Conservation (phyloP, 2,329 filamentous ascomycete genomes). For the Dothiorella sarmentorum region DNA sequence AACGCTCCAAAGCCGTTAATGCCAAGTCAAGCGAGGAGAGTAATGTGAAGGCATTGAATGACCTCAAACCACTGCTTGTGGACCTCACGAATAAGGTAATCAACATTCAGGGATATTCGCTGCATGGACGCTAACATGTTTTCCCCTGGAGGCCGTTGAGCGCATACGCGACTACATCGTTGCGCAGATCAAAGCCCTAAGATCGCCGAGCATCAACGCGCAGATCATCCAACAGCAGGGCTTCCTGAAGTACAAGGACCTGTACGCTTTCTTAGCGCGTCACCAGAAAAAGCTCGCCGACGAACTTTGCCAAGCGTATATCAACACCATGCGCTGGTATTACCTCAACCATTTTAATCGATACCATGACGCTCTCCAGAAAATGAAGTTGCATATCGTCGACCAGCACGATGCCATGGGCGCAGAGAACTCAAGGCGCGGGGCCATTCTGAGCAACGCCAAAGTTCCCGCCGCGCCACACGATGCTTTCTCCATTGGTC, state of each 20-base stretch:
- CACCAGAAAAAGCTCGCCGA: slow-evolving; percentile 81
- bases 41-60: slow-evolving; percentile 71
- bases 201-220: slow-evolving; percentile 93
- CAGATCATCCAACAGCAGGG: slow-evolving; percentile 95
- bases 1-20: slow-evolving; percentile 68
- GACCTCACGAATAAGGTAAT: slow-evolving; percentile 76
- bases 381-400: slow-evolving; percentile 75
- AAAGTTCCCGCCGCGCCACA: slow-evolving; percentile 58
- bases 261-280: slow-evolving; percentile 79
- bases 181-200: slow-evolving; percentile 86
- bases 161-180: slow-evolving; percentile 93
- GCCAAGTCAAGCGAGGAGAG: slow-evolving; percentile 60
- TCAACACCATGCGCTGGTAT: slow-evolving; percentile 99
- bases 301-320: slow-evolving; percentile 88
- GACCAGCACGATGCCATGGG: slow-evolving; percentile 83
- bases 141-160: slow-evolving; percentile 62
- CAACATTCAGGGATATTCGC: not conserved
- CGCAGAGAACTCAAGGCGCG: slow-evolving; percentile 66
- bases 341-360: slow-evolving; percentile 87
- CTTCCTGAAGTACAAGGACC: slow-evolving; percentile 82
- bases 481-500: slow-evolving; percentile 85
- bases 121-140: not conserved
- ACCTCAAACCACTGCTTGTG: slow-evolving; percentile 79
- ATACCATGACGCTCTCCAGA: slow-evolving; percentile 79
- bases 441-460: slow-evolving; percentile 30